phyloP scores from a whole-genome alignment of 75 land plant genomes.

The Picea glauca region DNA sequence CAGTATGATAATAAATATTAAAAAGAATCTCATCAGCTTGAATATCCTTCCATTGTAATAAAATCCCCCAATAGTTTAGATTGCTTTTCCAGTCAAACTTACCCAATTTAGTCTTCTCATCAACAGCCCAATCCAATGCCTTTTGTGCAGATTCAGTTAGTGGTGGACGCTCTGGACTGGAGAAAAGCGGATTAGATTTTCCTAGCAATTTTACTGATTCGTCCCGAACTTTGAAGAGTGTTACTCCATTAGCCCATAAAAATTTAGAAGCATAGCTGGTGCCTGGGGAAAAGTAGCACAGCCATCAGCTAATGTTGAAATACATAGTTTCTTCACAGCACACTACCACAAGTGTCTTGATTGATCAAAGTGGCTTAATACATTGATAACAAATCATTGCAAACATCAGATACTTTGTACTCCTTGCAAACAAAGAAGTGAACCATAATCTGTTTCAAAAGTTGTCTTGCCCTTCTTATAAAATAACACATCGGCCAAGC shows the following conservation, averaged over 20 bases:
- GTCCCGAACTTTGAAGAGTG: conserved; percentile 67
- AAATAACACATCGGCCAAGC: background rate
- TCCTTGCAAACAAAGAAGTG: background rate
- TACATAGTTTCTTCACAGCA: background rate
- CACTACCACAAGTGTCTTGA: background rate
- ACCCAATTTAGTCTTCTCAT: conserved; percentile 72
- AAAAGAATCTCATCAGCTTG: background rate
- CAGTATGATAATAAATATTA: background rate
- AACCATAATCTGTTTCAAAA: no score
- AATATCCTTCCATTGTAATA: background rate
- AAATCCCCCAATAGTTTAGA: background rate
- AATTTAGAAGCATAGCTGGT: conserved; percentile 77
- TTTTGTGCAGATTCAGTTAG: conserved; percentile 76
- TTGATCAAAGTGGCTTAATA: background rate
- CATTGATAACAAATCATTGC: background rate
- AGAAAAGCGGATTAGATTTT: conserved; percentile 49
- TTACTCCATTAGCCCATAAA: conserved; percentile 68
- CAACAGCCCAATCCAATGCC: conserved; percentile 83
- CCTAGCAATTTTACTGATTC: conserved; percentile 67
- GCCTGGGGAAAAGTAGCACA: conserved; percentile 32
- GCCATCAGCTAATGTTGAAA: background rate
- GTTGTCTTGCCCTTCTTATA: background rate
- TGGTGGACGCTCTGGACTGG: conserved; percentile 70
- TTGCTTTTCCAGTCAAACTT: conserved; percentile 6
- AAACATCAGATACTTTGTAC: background rate